phyloP scores from a whole-genome alignment of 805 yeast species.

The Candida krabiensis region DNA sequence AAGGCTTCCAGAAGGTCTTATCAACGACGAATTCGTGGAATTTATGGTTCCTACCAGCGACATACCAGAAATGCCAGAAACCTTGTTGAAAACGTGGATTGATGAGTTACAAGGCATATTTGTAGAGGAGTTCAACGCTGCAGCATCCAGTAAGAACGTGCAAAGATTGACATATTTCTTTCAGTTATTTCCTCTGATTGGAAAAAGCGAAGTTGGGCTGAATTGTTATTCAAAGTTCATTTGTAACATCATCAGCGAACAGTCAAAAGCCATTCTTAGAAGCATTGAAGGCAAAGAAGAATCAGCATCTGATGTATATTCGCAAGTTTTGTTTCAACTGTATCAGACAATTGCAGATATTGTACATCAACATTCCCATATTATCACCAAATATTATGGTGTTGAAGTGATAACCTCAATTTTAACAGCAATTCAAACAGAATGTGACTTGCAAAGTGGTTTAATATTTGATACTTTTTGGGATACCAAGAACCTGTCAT shows the following conservation, averaged over 20 bases:
- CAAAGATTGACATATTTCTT: slow-evolving; percentile 74
- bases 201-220: slow-evolving; percentile 68
- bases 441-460: slow-evolving; percentile 91
- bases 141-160: slow-evolving; percentile 66
- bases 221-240: slow-evolving; percentile 83
- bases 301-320: slow-evolving; percentile 50
- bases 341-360: slow-evolving; percentile 85
- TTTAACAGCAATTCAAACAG: slow-evolving; percentile 73
- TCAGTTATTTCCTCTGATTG: slow-evolving; percentile 84
- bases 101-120: slow-evolving; percentile 58
- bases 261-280: slow-evolving; percentile 66
- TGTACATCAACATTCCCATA: slow-evolving; percentile 79
- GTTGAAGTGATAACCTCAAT: slow-evolving; percentile 60
- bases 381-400: slow-evolving; percentile 77
- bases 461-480: slow-evolving; percentile 82
- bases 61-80: slow-evolving; percentile 74
- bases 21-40: slow-evolving; percentile 68
- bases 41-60: slow-evolving; percentile 84
- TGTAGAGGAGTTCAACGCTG: slow-evolving; percentile 61
- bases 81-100: slow-evolving; percentile 58
- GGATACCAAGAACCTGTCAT: slow-evolving; percentile 65
- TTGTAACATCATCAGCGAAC: slow-evolving; percentile 78
- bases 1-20: slow-evolving; percentile 51
- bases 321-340: slow-evolving; percentile 61
- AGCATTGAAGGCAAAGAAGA: slow-evolving; percentile 37